Base-by-base conservation (phyloP, 73 alveolate species). In the Paraurostyla sp. region DNA sequence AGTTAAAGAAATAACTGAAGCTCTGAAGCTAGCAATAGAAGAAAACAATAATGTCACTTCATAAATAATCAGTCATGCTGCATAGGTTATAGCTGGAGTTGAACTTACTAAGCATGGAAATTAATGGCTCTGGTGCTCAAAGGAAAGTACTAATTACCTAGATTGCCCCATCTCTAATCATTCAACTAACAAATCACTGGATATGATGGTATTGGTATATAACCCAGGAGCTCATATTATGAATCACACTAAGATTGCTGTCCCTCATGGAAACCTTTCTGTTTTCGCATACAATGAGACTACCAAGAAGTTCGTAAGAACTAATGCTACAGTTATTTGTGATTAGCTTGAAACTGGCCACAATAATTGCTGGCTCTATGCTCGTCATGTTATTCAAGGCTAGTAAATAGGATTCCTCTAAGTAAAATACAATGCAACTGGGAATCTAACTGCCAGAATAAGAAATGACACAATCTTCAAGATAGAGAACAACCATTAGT, bases 1-100 rank as follows among this genome's bases (percentile, higher is more conserved):
- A 38, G 92, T 92, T 4, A 80, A 88, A 35, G 95, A 94, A 80
- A 96, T 94, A 87, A 76, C 80, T 1, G 32, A 78, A 42, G 36
- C 35, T 45, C 68, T 94, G 29, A 0, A 41, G 11, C 30, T 32
- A 0, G 62, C 92, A 11, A 3, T 83, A 40, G 91, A 81, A 1
- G 33, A 20, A 25, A 56, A 58, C 30, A 81, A 63, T 25, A 33
- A 9, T 9, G 11, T 58, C 43, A 42, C 62, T 54, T 2, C 63
- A 2, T 7, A 62, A 4, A 22, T 80, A 63, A 60, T 58, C 6
- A 59, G 15, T 9, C 57, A 48, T 46, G 30, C 71, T 11, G 59
- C 56, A 4, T 11, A 43, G 35, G 22, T 16, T 9, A 40, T 42
- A 4, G 81, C 63, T 27, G 46, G 52, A 29, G 40, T 54, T 13